Conservation (phyloP, 2,329 filamentous ascomycete genomes). For the Leptoxyphium fumago region DNA sequence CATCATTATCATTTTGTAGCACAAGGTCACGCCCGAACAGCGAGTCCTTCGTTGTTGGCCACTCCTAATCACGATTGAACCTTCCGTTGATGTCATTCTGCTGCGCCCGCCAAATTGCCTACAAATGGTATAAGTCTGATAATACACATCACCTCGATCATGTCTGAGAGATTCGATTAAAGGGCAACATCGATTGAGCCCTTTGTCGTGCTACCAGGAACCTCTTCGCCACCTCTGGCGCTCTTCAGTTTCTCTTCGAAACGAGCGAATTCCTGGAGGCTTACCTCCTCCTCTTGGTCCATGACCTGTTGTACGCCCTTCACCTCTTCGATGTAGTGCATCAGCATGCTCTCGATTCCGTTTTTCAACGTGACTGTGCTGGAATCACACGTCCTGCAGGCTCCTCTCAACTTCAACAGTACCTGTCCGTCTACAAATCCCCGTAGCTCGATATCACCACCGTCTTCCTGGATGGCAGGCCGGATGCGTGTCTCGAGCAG, state of each 20-base stretch:
- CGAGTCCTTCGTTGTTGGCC: too few species aligned
- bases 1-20: too few species aligned
- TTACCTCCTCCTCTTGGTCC: conserved; percentile 82
- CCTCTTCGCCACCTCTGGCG: conserved; percentile 40
- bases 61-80: too few species aligned
- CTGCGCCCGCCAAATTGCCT: too few species aligned
- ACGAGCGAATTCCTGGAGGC: conserved; percentile 75
- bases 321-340: conserved; percentile 82
- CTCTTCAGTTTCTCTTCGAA: conserved; percentile 73
- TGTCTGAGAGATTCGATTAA: neutral
- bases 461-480: conserved; percentile 92
- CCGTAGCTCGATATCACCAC: conserved; percentile 89
- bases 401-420: conserved; percentile 62
- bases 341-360: conserved; percentile 96
- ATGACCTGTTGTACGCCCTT: conserved; percentile 81
- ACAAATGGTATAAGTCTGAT: too few species aligned
- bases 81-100: too few species aligned
- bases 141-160: too few species aligned
- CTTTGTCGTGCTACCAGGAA: conserved; percentile 34
- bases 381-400: conserved; percentile 89
- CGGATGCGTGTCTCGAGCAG: conserved; percentile 87
- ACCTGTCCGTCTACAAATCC: conserved; percentile 67
- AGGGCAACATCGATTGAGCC: conserved; percentile 36
- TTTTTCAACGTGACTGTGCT: conserved; percentile 95
- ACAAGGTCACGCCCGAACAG: too few species aligned